Conservation (phyloP, 768 basidiomycete species). For the Mycena amicta region DNA sequence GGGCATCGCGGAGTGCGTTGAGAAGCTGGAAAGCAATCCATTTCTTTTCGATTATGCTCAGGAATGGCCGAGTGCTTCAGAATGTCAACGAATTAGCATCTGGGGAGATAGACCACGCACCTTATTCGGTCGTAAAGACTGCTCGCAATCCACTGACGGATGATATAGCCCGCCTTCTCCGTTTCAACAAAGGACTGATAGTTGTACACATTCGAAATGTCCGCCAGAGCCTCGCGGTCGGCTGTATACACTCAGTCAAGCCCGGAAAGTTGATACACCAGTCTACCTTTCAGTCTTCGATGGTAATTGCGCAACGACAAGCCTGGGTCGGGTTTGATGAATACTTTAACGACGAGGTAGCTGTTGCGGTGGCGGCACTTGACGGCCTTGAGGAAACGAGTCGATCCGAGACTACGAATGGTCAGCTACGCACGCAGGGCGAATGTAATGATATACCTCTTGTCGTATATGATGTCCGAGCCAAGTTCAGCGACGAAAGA, state of each 20-base stretch:
- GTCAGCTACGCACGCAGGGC: background rate
- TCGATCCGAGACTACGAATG: constrained; percentile 59
- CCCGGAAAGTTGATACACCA: constrained; percentile 8
- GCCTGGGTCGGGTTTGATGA: constrained; percentile 91
- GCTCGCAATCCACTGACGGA: constrained; percentile 93
- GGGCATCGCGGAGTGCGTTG: constrained; percentile 79
- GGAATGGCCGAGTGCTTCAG: constrained; percentile 89
- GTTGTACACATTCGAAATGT: constrained; percentile 86
- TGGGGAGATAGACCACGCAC: constrained; percentile 44
- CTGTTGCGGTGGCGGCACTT: constrained; percentile 85
- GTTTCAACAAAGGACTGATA: constrained; percentile 93
- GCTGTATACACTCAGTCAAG: constrained; percentile 44
- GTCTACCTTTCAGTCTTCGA: constrained; percentile 73
- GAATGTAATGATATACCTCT: constrained; percentile 58
- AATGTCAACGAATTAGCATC: constrained; percentile 1
- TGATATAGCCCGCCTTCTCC: constrained; percentile 92
- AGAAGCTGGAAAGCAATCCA: constrained; percentile 97
- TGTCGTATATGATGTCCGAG: constrained; percentile 86
- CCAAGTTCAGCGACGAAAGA: constrained; percentile 90
- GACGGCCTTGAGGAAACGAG: constrained; percentile 83
- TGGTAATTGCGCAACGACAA: constrained; percentile 76
- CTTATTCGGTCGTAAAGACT: constrained; percentile 97
- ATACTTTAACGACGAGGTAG: constrained; percentile 88
- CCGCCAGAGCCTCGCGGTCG: constrained; percentile 81
- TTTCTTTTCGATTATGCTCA: constrained; percentile 90